A percentile compares a stretch with the other conserved stretches of the same genome.
These are phyloP conservation scores for Balamuthia mandrillaris DNA, from an alignment of 208 protist genomes.

Conservation along the genomic window DNA sequence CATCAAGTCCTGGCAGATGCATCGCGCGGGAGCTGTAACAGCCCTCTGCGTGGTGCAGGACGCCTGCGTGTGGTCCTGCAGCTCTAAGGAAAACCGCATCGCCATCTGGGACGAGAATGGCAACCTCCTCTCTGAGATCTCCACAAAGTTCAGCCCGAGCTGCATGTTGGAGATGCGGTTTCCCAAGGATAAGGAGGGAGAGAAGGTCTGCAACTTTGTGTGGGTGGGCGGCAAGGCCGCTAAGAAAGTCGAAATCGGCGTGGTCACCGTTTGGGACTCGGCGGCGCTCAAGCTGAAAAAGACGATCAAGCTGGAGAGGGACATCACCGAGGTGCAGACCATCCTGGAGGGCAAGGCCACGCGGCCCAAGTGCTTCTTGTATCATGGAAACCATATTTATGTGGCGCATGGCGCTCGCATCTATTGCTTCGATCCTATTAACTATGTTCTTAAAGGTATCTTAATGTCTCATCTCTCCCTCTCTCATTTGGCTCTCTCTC, in stretches of 20 bases:
- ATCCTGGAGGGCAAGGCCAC: neutral
- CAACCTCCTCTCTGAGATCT: too few species aligned
- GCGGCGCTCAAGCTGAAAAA: slow-evolving; percentile 31
- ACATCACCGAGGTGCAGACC: neutral
- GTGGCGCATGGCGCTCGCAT: neutral
- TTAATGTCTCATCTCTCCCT: too few species aligned
- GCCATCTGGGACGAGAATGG: too few species aligned
- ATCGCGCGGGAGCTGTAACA: neutral
- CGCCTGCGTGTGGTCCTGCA: slow-evolving; percentile 13
- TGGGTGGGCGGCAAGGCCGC: too few species aligned
- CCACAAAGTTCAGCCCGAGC: too few species aligned
- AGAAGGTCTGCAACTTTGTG: too few species aligned
- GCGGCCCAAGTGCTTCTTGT: too few species aligned
- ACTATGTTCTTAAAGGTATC: neutral
- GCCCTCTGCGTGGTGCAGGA: neutral
- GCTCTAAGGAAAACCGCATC: too few species aligned
- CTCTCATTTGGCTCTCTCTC: too few species aligned
- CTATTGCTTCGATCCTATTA: slow-evolving; percentile 10
- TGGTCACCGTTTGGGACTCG: neutral
- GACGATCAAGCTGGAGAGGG: slow-evolving; percentile 8
- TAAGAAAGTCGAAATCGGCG: neutral
- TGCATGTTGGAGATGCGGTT: too few species aligned
- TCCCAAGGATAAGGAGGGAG: too few species aligned
- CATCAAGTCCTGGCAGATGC: slow-evolving; percentile 19
- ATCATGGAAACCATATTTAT: slow-evolving; percentile 13